Conservation (phyloP, 2,329 filamentous ascomycete genomes). For the Zymoseptoria crescenta region DNA sequence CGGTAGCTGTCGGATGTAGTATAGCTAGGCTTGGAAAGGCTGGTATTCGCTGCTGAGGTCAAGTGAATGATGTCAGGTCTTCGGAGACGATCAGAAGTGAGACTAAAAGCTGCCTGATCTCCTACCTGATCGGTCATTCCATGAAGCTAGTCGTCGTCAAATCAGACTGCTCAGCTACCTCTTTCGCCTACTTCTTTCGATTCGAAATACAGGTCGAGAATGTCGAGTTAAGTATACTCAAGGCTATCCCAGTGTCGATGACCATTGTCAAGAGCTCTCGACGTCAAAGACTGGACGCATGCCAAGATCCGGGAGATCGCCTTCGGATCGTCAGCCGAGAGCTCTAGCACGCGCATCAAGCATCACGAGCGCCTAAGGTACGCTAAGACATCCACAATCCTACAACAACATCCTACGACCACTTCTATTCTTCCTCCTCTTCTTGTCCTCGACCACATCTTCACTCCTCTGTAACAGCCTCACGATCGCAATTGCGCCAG, state of each 20-base stretch:
- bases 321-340: not conserved
- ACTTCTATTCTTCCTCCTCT: not conserved
- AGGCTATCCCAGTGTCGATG: not conserved
- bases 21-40: not conserved
- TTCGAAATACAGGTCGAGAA: not conserved
- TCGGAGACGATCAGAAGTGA: not conserved
- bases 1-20: not conserved
- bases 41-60: not conserved
- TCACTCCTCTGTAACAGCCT: not conserved
- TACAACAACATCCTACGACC: not conserved
- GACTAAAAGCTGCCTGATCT: not conserved
- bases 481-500: conserved; percentile 5
- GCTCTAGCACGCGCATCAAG: not conserved
- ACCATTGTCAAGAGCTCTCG: not conserved
- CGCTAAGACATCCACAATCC: not conserved
- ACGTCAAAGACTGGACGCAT: not conserved
- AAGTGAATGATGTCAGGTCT: not conserved
- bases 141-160: not conserved
- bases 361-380: not conserved
- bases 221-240: not conserved
- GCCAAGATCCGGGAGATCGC: not conserved
- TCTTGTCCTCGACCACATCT: not conserved
- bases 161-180: not conserved
- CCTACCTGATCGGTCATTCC: not conserved
- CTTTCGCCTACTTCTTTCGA: not conserved